Percentiles rank a stretch among this genome's conserved stretches.
These are phyloP conservation scores for Malassezia globosa DNA, from an alignment of 1,284 basidiomycete genomes.

Conservation along the genomic window DNA sequence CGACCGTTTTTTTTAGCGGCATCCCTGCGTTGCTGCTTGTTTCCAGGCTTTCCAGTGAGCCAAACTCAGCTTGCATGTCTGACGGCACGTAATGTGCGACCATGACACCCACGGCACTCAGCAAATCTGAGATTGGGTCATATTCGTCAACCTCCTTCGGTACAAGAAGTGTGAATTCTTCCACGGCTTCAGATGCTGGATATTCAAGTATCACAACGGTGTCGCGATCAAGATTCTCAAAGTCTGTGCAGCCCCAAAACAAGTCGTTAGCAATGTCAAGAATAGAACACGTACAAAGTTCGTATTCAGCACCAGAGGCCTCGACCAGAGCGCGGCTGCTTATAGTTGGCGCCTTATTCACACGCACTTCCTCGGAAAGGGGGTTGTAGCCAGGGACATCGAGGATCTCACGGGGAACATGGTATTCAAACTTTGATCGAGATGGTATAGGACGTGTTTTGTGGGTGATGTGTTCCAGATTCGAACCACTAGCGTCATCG, in stretches of 20 bases:
- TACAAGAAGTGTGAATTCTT: slow-evolving; percentile 33
- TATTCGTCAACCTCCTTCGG: slow-evolving; percentile 42
- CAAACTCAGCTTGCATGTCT: slow-evolving; percentile 27
- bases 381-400: not conserved
- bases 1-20: slow-evolving; percentile 9
- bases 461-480: not conserved
- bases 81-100: slow-evolving; percentile 30
- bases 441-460: not conserved
- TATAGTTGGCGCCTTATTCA: not conserved
- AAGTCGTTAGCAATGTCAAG: not conserved
- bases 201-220: slow-evolving; percentile 29
- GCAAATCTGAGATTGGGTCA: slow-evolving; percentile 40
- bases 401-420: slow-evolving; percentile 23
- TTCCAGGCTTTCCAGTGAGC: slow-evolving; percentile 34
- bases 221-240: slow-evolving; percentile 6
- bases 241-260: not conserved
- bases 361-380: not conserved
- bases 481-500: not conserved
- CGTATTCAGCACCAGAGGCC: not conserved
- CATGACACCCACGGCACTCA: slow-evolving; percentile 31
- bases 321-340: slow-evolving; percentile 16
- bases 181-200: slow-evolving; percentile 25
- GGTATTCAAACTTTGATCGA: slow-evolving; percentile 16
- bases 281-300: not conserved
- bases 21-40: slow-evolving; percentile 27